Evolutionary conservation across 1,284 basidiomycete species (phyloP), one percentile per base, ranked within the genome.

Genomic region (Trichosporon sp.): DNA sequence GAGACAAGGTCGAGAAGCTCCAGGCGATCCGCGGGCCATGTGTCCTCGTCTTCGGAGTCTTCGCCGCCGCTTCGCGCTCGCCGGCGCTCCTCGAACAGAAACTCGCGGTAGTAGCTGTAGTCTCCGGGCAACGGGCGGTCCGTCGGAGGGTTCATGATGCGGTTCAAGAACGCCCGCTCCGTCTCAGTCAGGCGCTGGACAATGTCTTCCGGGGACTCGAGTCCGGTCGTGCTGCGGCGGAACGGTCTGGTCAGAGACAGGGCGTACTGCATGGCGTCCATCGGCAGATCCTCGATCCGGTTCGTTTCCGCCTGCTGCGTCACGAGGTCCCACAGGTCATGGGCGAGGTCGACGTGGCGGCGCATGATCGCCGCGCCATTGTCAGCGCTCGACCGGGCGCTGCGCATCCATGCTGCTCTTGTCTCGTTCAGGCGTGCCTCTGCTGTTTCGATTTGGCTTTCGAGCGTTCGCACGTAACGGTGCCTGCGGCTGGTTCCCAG

Each of bases 91-190:
- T 63, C 65, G 21, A 54, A 66, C 29, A 61, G 29, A 19, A 61
- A 63, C 32, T 65, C 61, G 59, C 65, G 61, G 34, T 66, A 65
- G 59, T 63, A 65, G 44, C 60, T 59, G 56, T 58, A 65, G 46
- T 65, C 64, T 34, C 21, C 9, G 56, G 58, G 11, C 23, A n/a
- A 10, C n/a, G 33, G 10, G 4, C 21, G 56, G 19, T 31, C 56
- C 5, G 36, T 25, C 2, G 46, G 21, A 4, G 54, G 34, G 33
- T 36, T 31, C 36, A 58, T 36, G 56, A 65, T 61, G 2, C 63
- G 46, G 11, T 57, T 44, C 44, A 60, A 52, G 33, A 34, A 62
- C 37, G 37, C 19, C 9, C 59, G 54, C 46, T 65, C 63, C 56
- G 61, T 57, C n/a, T 60, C 63, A 6, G 31, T 37, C 27, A 61